These are phyloP conservation scores for Cinchona pubescens DNA, from an alignment of 257 asterid genomes.

Conservation along the genomic window DNA sequence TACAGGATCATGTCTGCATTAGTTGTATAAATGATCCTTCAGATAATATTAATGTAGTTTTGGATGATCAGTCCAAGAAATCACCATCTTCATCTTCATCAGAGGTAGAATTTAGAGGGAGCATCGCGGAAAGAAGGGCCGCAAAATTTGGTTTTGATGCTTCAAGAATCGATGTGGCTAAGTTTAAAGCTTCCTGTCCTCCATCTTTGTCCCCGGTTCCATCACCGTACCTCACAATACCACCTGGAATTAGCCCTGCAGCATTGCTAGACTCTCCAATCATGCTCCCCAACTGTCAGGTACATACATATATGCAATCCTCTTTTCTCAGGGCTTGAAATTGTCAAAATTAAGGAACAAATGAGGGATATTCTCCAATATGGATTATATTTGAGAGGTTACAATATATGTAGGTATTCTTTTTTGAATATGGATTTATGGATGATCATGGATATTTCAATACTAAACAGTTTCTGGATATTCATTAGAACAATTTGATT, in stretches of 20 bases:
- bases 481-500: neutral
- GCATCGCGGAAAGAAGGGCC: slow-evolving; percentile 65
- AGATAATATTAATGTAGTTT: neutral
- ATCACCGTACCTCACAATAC: slow-evolving; percentile 49
- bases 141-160: slow-evolving; percentile 57
- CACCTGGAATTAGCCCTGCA: slow-evolving; percentile 71
- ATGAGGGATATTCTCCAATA: neutral
- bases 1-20: slow-evolving; percentile 2
- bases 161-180: slow-evolving; percentile 24
- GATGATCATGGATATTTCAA: neutral
- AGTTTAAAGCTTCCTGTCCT: slow-evolving; percentile 1
- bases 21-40: neutral
- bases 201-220: slow-evolving; percentile 8
- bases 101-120: slow-evolving; percentile 20
- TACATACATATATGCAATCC: neutral
- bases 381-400: neutral
- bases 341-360: neutral
- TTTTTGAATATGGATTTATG: neutral
- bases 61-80: slow-evolving; percentile 10
- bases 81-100: slow-evolving; percentile 15
- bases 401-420: neutral
- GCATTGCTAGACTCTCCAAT: slow-evolving; percentile 64
- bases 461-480: too few species aligned
- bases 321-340: neutral
- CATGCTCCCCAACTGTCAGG: slow-evolving; percentile 66